Evolutionary conservation across 2,329 filamentous ascomycete species (phyloP), one percentile per base, ranked within the genome.

Genomic region (Penicillium concentricum): DNA sequence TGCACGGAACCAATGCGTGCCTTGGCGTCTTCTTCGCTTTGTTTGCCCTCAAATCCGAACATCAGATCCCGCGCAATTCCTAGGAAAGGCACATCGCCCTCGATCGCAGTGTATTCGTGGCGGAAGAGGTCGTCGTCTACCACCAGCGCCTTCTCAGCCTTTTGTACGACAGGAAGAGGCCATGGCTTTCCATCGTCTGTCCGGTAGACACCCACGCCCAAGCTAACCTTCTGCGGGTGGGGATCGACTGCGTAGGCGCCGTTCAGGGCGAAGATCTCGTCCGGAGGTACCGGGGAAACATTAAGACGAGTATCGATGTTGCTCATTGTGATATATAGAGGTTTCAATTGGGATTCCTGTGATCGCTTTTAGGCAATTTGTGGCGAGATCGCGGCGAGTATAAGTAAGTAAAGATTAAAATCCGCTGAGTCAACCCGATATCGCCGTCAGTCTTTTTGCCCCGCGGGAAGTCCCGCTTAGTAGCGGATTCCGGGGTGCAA

Each of bases 101-200:
- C 88, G 74, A 97, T 97, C 56, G 93, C 92, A 55, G 93, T 90
- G 80, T 97, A 99, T 82, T 99, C 94, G 82, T 97, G 94, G 79
- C 97, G 93, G 69, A 94, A 84, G 52, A 90, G 84, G 71, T 92
- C 91, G 77, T 97, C 90, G 74, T 89, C 87, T 72, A 86, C 87
- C 63, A 96, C 84, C 68, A 91, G 85, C 67, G 91, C 57, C 66
- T 80, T 72, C 79, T 74, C 72, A 20, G 93, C 92, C 87, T 93
- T 92, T 78, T 91, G 92, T 59, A 97, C 92, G 9, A 95, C 91
- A 13, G 92, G 92, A 58, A 97, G 79, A 59, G 96, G 88, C 92
- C 92, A 97, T n/a, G 92, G 92, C 81, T 96, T 96, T 64, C 91
- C 92, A 72, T 91, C 88, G 77, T 96, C 83, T 70, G 94, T 93